These are phyloP conservation scores for Erodium trifolium DNA, from an alignment of 441 rosid species.

Conservation along the genomic window DNA sequence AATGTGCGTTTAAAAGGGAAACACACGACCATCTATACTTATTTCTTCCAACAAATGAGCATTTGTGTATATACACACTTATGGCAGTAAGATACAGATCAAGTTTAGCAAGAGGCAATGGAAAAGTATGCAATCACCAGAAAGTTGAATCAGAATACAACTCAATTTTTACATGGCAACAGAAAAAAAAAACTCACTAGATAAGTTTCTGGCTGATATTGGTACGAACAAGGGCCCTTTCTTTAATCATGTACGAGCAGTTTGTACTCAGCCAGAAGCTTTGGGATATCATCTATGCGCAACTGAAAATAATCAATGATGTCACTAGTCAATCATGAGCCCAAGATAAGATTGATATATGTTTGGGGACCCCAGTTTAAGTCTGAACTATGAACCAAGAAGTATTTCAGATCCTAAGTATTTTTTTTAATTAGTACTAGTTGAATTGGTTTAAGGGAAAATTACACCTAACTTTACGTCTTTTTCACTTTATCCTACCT, in stretches of 20 bases:
- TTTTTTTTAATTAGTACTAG: not conserved
- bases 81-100: not conserved
- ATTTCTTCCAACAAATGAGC: slow-evolving; percentile 1
- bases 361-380: too few relatives aligned
- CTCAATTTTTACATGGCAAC: not conserved
- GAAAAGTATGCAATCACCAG: not conserved
- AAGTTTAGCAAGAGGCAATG: not conserved
- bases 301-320: slow-evolving; percentile 39
- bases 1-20: not conserved
- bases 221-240: not conserved
- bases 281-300: slow-evolving; percentile 67
- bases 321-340: not conserved
- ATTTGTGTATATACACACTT: not conserved
- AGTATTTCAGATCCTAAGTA: not conserved
- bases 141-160: not conserved
- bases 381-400: not conserved
- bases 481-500: too few relatives aligned
- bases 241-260: slow-evolving; percentile 36
- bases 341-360: too few relatives aligned
- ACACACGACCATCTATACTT: not conserved
- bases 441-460: too few relatives aligned
- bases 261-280: slow-evolving; percentile 69
- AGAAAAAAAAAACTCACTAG: slow-evolving; percentile 5
- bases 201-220: slow-evolving; percentile 6
- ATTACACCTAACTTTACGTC: too few relatives aligned